Evolutionary conservation across 2,329 filamentous ascomycete genomes (phyloP).

Genomic region (Botrytis aclada): DNA sequence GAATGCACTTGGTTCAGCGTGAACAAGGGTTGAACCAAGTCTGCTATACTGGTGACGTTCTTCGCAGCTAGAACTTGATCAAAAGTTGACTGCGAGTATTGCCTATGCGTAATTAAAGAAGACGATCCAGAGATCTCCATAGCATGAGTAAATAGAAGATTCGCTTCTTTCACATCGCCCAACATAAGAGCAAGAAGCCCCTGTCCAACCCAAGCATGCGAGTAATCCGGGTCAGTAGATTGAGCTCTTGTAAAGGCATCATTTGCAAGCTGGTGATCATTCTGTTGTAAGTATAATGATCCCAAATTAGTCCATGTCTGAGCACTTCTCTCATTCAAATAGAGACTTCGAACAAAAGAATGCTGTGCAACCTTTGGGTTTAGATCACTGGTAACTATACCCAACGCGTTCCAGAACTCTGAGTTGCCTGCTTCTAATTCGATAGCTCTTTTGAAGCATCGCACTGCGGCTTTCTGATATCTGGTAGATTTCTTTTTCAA

Average conservation of each 20-base stretch:
- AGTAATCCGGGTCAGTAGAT: conserved; percentile 90
- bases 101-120: conserved; percentile 67
- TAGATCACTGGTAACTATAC: conserved; percentile 81
- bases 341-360: conserved; percentile 86
- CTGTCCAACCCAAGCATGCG: conserved; percentile 91
- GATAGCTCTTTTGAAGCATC: conserved; percentile 92
- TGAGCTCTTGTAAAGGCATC: conserved; percentile 87
- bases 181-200: conserved; percentile 72
- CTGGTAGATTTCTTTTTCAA: conserved; percentile 57
- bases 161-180: conserved; percentile 73
- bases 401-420: conserved; percentile 96
- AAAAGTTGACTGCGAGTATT: conserved; percentile 79
- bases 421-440: conserved; percentile 91
- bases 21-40: conserved; percentile 81
- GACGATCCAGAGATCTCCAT: conserved; percentile 87
- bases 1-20: conserved; percentile 77
- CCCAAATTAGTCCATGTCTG: conserved; percentile 90
- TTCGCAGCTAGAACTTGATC: conserved; percentile 68
- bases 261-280: conserved; percentile 82
- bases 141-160: conserved; percentile 85
- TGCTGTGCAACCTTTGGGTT: conserved; percentile 90
- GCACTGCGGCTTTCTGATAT: conserved; percentile 77
- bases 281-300: conserved; percentile 78
- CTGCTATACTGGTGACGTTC: conserved; percentile 50
- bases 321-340: conserved; percentile 83